Evolutionary conservation across 164 flowering plant species (phyloP).

Genomic region (Euptelea pleiosperma): DNA sequence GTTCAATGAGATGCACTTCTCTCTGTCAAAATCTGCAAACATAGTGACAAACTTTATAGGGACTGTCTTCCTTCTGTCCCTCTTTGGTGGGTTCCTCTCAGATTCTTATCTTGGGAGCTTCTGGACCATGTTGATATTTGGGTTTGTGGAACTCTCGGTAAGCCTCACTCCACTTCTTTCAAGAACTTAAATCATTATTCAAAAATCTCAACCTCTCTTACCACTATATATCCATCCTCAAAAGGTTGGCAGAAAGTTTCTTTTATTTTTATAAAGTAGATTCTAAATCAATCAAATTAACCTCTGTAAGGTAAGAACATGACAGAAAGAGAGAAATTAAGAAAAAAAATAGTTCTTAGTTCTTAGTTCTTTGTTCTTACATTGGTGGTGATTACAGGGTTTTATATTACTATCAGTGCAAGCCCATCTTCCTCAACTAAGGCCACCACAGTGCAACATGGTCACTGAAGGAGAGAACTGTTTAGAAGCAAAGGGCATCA

Average conservation of each 20-base stretch:
- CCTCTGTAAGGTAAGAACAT: too few species aligned
- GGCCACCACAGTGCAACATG: slow-evolving; percentile 79
- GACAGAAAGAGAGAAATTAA: too few species aligned
- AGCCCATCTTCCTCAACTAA: slow-evolving; percentile 87
- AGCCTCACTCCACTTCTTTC: slow-evolving; percentile 16
- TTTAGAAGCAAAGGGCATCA: slow-evolving; percentile 46
- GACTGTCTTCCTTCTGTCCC: slow-evolving; percentile 76
- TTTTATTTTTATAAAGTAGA: background rate
- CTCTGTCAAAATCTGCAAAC: slow-evolving; percentile 79
- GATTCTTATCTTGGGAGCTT: slow-evolving; percentile 91
- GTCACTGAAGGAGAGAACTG: slow-evolving; percentile 24
- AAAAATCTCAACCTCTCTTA: too few species aligned
- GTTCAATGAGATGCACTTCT: slow-evolving; percentile 84
- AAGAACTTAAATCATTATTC: background rate
- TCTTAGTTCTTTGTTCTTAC: too few species aligned
- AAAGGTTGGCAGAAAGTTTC: too few species aligned
- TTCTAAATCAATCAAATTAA: too few species aligned
- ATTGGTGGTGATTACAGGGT: slow-evolving; percentile 22
- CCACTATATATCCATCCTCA: background rate
- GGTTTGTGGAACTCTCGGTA: slow-evolving; percentile 89
- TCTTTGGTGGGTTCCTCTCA: slow-evolving; percentile 85
- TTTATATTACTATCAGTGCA: slow-evolving; percentile 69
- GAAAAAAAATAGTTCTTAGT: too few species aligned
- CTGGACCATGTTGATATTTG: slow-evolving; percentile 91
- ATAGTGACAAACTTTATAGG: slow-evolving; percentile 90